These are phyloP conservation scores for Panicum miliaceum DNA, from an alignment of 176 grass and related monocot genomes.

Conservation along the genomic window DNA sequence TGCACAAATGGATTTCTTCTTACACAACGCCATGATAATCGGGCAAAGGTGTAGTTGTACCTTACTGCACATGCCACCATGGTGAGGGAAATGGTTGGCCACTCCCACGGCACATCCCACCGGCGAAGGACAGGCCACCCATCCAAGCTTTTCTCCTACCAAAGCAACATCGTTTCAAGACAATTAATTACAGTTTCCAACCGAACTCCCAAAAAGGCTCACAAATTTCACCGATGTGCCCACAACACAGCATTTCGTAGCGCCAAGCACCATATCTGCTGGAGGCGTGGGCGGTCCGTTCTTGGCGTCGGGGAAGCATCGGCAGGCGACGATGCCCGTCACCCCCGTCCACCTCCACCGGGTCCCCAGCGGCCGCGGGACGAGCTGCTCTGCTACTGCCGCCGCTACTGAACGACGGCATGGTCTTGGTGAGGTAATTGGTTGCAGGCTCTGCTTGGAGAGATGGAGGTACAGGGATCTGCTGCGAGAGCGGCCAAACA, in stretches of 20 bases:
- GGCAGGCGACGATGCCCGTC: slow-evolving; percentile 30
- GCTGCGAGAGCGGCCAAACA: background rate
- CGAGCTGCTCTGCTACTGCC: slow-evolving; percentile 5
- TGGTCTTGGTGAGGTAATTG: slow-evolving; percentile 1
- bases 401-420: background rate
- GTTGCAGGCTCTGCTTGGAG: slow-evolving; percentile 8
- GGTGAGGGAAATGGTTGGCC: slow-evolving; percentile 81
- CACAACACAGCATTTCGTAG: background rate
- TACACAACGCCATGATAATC: background rate
- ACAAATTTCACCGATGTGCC: background rate
- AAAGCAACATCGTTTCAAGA: background rate
- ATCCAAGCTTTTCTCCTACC: slow-evolving; percentile 43
- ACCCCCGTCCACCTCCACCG: background rate
- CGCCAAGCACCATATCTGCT: slow-evolving; percentile 40
- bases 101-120: slow-evolving; percentile 95
- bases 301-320: slow-evolving; percentile 31
- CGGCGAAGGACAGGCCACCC: slow-evolving; percentile 58
- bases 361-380: background rate
- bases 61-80: slow-evolving; percentile 84
- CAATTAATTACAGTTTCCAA: background rate
- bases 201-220: background rate
- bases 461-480: background rate
- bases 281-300: slow-evolving; percentile 31
- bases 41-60: slow-evolving; percentile 26
- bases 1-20: background rate